Percentiles rank a stretch among this genome's conserved stretches.
These are phyloP conservation scores for Aureobasidium lini DNA, from an alignment of 2,329 filamentous ascomycete species.

Conservation along the genomic window DNA sequence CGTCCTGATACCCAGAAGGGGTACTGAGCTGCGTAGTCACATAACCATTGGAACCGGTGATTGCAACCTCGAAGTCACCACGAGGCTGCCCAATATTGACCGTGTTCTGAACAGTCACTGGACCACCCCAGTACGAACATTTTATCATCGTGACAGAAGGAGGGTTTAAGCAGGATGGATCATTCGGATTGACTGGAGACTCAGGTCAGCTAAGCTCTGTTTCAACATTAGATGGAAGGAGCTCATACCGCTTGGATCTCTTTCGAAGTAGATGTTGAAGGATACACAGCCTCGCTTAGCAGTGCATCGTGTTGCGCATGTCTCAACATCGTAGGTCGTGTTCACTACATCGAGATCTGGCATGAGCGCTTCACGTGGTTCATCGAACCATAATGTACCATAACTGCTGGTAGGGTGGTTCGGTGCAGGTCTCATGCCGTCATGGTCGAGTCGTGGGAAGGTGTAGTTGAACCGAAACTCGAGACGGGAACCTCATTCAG, in stretches of 20 bases:
- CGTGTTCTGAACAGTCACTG: conserved; percentile 12
- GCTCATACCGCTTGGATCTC: not conserved
- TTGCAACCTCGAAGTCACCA: conserved; percentile 24
- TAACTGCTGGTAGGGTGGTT: no score
- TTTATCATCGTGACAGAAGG: conserved; percentile 16
- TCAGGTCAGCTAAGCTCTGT: no score
- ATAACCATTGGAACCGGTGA: conserved; percentile 26
- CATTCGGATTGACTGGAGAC: conserved; percentile 2
- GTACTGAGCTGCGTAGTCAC: no score
- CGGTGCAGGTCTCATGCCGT: no score
- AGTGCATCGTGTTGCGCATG: conserved; percentile 23
- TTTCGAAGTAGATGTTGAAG: conserved; percentile 22
- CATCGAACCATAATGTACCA: no score
- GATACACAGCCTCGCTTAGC: conserved; percentile 17
- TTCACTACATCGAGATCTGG: no score
- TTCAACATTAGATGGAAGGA: no score
- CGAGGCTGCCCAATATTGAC: conserved; percentile 17
- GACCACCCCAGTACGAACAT: conserved; percentile 17
- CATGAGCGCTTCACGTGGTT: no score
- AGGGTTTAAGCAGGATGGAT: conserved; percentile 17
- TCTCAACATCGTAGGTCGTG: conserved; percentile 21
- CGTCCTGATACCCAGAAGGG: no score
- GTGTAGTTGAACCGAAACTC: no score
- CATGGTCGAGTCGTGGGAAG: no score
- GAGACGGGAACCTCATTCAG: no score